Percentiles rank a stretch among this genome's conserved stretches.
These are phyloP conservation scores for Plasmodium blacklocki DNA, from an alignment of 169 alveolate genomes.

Conservation along the genomic window DNA sequence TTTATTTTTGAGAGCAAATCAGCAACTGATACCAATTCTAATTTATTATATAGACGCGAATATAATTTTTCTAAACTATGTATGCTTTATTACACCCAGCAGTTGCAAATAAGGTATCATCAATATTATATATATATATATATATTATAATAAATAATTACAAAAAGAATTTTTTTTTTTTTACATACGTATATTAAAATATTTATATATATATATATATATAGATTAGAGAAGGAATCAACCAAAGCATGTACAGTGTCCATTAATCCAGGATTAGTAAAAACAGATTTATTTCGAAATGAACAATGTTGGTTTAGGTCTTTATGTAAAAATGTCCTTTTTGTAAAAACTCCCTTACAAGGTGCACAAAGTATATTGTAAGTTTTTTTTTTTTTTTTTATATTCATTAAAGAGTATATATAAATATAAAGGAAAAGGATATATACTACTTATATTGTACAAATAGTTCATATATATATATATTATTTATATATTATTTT, in stretches of 20 bases:
- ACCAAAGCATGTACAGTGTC: conserved; percentile 72
- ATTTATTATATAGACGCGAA: conserved; percentile 51
- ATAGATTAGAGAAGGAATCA: conserved; percentile 52
- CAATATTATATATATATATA: background rate
- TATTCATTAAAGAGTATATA: too few relatives aligned
- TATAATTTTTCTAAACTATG: conserved; percentile 65
- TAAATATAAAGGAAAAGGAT: background rate
- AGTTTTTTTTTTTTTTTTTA: background rate
- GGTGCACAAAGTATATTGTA: conserved; percentile 75
- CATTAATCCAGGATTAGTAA: conserved; percentile 54
- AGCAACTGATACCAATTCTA: background rate
- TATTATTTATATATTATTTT: background rate
- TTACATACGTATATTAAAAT: background rate
- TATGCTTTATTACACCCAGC: conserved; percentile 61
- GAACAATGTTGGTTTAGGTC: conserved; percentile 54
- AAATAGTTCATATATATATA: background rate
- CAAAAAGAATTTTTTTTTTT: background rate
- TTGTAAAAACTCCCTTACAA: conserved; percentile 54
- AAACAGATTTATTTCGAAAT: conserved; percentile 42
- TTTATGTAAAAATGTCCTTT: conserved; percentile 28
- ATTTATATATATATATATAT: background rate
- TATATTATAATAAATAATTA: background rate
- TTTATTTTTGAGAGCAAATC: conserved; percentile 28
- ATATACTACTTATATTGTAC: background rate
- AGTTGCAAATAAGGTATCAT: conserved; percentile 57